Percentiles rank a stretch among this genome's conserved stretches.
These are phyloP conservation scores for Sindora glabra DNA, from an alignment of 306 rosid species.

Conservation along the genomic window DNA sequence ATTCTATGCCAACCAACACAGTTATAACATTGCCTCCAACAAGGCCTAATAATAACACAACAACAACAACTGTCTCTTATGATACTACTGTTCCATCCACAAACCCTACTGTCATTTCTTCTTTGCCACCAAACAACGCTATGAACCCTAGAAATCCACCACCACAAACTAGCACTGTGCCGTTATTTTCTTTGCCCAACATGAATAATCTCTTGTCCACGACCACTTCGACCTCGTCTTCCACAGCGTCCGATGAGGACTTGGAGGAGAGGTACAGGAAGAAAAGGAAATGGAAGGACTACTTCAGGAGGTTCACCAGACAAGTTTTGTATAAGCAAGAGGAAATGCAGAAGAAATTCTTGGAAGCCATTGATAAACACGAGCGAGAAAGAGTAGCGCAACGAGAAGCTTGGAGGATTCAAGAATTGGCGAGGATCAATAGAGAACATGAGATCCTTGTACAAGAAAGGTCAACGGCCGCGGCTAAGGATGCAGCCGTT, in stretches of 20 bases:
- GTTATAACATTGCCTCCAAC: no score
- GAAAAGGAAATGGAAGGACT: conserved; percentile 80
- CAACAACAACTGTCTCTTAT: conserved; percentile 20
- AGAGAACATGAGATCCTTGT: conserved; percentile 53
- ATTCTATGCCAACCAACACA: neutral
- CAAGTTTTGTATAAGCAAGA: conserved; percentile 71
- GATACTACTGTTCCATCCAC: conserved; percentile 31
- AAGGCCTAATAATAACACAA: conserved; percentile 24
- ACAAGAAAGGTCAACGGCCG: conserved; percentile 61
- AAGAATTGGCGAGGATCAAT: conserved; percentile 57
- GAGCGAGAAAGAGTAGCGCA: conserved; percentile 48
- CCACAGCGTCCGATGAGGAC: conserved; percentile 74
- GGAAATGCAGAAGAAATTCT: conserved; percentile 61
- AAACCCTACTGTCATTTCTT: conserved; percentile 40
- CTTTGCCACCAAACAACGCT: conserved; percentile 12
- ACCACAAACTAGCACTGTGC: neutral
- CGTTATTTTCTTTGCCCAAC: conserved; percentile 17
- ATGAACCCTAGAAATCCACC: conserved; percentile 26
- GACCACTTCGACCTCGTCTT: conserved; percentile 53
- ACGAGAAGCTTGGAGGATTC: conserved; percentile 63
- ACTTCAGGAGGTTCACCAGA: conserved; percentile 48
- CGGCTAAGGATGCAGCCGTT: conserved; percentile 67
- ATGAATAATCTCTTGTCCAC: conserved; percentile 30
- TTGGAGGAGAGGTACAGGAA: conserved; percentile 36
- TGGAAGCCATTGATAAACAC: conserved; percentile 56